These are phyloP conservation scores for Rugonectria rugulosa DNA, from an alignment of 2,329 filamentous ascomycete genomes.

Conservation along the genomic window DNA sequence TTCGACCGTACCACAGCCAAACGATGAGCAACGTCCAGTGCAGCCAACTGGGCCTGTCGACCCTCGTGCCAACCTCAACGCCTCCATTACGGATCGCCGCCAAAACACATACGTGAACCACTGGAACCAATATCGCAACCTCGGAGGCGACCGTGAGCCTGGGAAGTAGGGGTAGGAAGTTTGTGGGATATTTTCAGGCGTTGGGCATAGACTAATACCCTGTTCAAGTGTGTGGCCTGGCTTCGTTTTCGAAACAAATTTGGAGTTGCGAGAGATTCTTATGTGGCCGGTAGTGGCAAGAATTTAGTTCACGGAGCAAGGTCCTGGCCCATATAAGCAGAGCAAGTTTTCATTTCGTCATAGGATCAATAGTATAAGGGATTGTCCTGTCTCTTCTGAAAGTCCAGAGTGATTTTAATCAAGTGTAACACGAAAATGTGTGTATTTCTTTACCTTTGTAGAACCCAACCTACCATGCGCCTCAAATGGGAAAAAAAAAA, in stretches of 20 bases:
- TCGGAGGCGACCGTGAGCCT: constrained; percentile 20
- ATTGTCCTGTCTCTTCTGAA: constrained; percentile 27
- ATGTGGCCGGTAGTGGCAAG: constrained; percentile 26
- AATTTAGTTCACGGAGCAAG: constrained; percentile 25
- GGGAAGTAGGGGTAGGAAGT: constrained; percentile 2
- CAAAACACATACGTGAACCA: constrained; percentile 46
- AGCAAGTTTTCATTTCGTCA: constrained; percentile 28
- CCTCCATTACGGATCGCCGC: constrained; percentile 39
- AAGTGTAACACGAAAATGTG: constrained; percentile 22
- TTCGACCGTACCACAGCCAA: constrained; percentile 16
- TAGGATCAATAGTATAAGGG: constrained; percentile 34
- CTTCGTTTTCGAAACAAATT: constrained; percentile 28
- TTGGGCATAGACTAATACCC: constrained; percentile 35
- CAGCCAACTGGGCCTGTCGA: constrained; percentile 33
- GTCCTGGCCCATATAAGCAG: constrained; percentile 24
- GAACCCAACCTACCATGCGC: constrained; percentile 40
- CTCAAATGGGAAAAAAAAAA: constrained; percentile 41
- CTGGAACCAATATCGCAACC: constrained; percentile 45
- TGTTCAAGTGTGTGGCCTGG: constrained; percentile 31
- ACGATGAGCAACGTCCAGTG: constrained; percentile 15
- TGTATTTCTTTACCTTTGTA: constrained; percentile 27
- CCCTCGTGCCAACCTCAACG: constrained; percentile 46
- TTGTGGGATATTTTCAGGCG: constrained; percentile 18
- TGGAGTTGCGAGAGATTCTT: constrained; percentile 25
- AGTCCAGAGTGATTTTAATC: constrained; percentile 24